phyloP scores from a whole-genome alignment of 805 yeast genomes.

The Wickerhamomyces strasburgensis region DNA sequence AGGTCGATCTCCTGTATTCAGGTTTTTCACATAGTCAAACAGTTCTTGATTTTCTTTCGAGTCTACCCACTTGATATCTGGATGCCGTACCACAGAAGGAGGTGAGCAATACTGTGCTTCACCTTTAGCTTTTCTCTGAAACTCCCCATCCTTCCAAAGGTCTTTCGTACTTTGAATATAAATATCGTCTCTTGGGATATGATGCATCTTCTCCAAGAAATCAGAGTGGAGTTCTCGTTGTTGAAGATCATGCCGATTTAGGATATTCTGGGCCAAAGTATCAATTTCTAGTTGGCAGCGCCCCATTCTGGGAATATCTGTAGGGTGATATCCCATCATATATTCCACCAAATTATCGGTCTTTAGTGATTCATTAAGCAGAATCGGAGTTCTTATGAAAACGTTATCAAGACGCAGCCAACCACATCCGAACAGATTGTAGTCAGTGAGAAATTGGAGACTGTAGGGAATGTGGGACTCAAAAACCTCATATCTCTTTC shows the following conservation, averaged over 20 bases:
- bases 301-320: constrained; percentile 46
- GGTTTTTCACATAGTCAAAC: constrained; percentile 27
- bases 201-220: constrained; percentile 34
- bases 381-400: constrained; percentile 55
- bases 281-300: constrained; percentile 70
- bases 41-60: constrained; percentile 31
- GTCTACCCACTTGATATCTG: constrained; percentile 37
- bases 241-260: constrained; percentile 44
- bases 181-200: constrained; percentile 13
- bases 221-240: constrained; percentile 47
- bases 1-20: constrained; percentile 8
- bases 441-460: constrained; percentile 78
- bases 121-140: constrained; percentile 41
- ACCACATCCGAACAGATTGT: constrained; percentile 77
- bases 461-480: constrained; percentile 80
- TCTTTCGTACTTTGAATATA: constrained; percentile 45
- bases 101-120: constrained; percentile 27
- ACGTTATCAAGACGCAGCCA: constrained; percentile 53
- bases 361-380: constrained; percentile 28
- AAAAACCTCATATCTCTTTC: constrained; percentile 42
- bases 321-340: constrained; percentile 25
- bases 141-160: constrained; percentile 54
- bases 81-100: constrained; percentile 24
- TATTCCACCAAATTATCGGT: constrained; percentile 31
- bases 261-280: constrained; percentile 51